phyloP scores from a whole-genome alignment of 2,329 filamentous ascomycete genomes.

The Sclerotinia sclerotiorum region DNA sequence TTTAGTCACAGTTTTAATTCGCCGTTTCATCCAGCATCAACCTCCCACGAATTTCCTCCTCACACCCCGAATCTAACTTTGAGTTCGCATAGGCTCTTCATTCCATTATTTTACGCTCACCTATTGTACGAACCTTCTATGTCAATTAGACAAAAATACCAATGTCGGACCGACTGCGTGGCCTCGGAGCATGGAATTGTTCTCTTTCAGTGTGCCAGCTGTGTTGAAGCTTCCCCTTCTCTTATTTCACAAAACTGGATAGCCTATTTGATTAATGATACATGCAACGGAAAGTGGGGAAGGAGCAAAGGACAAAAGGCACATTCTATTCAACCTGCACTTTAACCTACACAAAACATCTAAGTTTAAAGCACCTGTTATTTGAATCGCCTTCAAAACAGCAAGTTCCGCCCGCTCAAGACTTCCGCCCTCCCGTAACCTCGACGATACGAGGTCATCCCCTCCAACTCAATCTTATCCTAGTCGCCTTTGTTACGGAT shows the following conservation, averaged over 20 bases:
- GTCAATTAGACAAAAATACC: neutral
- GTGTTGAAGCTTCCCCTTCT: too few relatives aligned
- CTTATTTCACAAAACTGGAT: too few relatives aligned
- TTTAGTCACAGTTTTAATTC: neutral
- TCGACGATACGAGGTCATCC: neutral
- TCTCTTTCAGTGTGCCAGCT: neutral
- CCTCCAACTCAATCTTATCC: neutral
- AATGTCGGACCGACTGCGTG: rapidly evolving
- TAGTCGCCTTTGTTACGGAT: neutral
- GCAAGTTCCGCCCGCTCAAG: neutral
- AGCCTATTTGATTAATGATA: neutral
- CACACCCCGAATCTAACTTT: neutral
- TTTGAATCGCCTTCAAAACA: neutral
- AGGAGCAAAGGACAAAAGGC: too few relatives aligned
- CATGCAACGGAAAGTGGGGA: neutral
- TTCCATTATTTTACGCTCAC: neutral
- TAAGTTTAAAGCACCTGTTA: neutral
- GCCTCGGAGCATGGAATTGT: neutral
- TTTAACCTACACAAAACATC: neutral
- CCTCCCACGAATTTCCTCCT: neutral
- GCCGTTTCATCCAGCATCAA: too few relatives aligned
- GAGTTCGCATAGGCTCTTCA: neutral
- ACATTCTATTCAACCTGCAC: neutral
- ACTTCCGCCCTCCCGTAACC: neutral
- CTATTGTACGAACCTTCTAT: too few relatives aligned